Conservation (phyloP, 371 early-diverging fungal genomes). For the Apophysomyces trapeziformis region DNA sequence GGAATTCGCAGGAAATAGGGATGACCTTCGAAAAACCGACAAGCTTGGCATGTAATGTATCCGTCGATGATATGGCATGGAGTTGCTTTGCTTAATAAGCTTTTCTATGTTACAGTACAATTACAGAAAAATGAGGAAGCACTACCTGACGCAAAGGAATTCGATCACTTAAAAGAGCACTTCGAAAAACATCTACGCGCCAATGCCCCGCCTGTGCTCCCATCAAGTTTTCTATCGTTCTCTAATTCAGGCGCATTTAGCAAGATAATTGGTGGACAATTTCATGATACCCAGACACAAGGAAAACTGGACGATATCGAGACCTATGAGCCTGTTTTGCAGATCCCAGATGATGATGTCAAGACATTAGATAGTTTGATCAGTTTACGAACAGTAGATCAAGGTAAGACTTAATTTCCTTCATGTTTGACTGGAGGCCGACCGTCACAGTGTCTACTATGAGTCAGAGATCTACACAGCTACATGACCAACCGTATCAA, state of each 20-base stretch:
- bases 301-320: slow-evolving; percentile 55
- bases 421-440: neutral
- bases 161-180: slow-evolving; percentile 82
- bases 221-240: slow-evolving; percentile 46
- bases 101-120: slow-evolving; percentile 56
- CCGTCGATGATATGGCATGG: slow-evolving; percentile 13
- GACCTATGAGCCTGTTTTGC: slow-evolving; percentile 52
- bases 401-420: slow-evolving; percentile 27
- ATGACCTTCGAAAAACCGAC: slow-evolving; percentile 93
- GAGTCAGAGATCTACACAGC: slow-evolving; percentile 68
- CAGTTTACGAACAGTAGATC: slow-evolving; percentile 46
- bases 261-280: slow-evolving; percentile 45
- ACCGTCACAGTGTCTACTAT: slow-evolving; percentile 62
- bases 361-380: slow-evolving; percentile 54
- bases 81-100: neutral
- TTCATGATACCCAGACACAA: slow-evolving; percentile 31
- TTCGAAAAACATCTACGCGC: slow-evolving; percentile 70
- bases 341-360: slow-evolving; percentile 52
- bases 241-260: slow-evolving; percentile 44
- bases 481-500: slow-evolving; percentile 70
- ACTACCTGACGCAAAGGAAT: slow-evolving; percentile 77
- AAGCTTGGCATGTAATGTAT: slow-evolving; percentile 76
- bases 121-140: slow-evolving; percentile 78
- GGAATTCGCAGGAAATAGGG: slow-evolving; percentile 90
- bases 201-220: slow-evolving; percentile 44